Conservation (phyloP, 2,329 filamentous ascomycete genomes). For the Monosporascus sp. region DNA sequence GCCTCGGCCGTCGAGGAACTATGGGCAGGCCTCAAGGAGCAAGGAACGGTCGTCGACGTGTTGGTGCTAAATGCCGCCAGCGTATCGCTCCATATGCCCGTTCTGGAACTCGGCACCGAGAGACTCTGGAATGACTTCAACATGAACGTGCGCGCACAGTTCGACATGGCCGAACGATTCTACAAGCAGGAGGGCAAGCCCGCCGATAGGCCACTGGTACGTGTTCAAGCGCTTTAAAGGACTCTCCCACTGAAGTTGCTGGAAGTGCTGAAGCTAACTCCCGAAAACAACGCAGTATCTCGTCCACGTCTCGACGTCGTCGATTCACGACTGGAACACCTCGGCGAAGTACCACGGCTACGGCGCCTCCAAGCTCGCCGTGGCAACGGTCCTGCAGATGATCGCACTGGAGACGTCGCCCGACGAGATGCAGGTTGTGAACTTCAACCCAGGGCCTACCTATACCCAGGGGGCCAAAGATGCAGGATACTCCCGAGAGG, state of each 20-base stretch:
- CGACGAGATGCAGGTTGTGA: conserved; percentile 32
- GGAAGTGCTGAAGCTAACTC: background rate
- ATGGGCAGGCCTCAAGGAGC: conserved; percentile 21
- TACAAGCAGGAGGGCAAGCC: conserved; percentile 26
- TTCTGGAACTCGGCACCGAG: conserved; percentile 17
- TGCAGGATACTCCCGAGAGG: conserved; percentile 16
- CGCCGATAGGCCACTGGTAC: conserved; percentile 11
- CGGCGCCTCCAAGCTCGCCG: conserved; percentile 32
- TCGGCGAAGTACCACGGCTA: conserved; percentile 23
- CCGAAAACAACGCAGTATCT: conserved; percentile 17
- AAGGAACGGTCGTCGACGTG: conserved; percentile 26
- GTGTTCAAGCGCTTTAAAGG: background rate
- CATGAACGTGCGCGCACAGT: conserved; percentile 22
- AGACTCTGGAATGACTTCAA: conserved; percentile 21
- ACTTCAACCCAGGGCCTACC: conserved; percentile 34
- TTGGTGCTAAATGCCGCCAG: conserved; percentile 27
- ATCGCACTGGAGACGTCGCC: conserved; percentile 30
- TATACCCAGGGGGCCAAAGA: conserved; percentile 24
- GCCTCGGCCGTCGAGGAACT: conserved; percentile 18
- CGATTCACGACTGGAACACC: conserved; percentile 22
- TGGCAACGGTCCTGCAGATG: conserved; percentile 30
- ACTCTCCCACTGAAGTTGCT: background rate
- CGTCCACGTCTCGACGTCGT: conserved; percentile 25
- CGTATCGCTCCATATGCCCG: conserved; percentile 5
- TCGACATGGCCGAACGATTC: conserved; percentile 28